Evolutionary conservation across 1,139 yeast genomes (phyloP), one percentile per base, ranked within the genome.

Genomic region (Geotrichum aggregatum): DNA sequence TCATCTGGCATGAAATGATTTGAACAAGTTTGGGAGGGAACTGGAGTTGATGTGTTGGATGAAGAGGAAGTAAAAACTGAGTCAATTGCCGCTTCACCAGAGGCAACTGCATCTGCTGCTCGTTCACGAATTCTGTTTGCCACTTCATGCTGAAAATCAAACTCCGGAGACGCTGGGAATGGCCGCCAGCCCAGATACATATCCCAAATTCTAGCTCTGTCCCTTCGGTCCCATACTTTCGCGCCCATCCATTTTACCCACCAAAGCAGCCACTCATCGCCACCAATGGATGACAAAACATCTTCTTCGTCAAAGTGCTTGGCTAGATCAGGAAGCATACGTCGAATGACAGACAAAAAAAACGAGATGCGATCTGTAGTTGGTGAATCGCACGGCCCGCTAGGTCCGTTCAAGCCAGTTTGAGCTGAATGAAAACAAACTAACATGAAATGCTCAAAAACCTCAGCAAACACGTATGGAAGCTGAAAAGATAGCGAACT

Each of bases 211-310:
- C 96, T 75, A 3, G 94, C 96, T 52, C 96, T 71, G 67, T 88
- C 96, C 57, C 77, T 76, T 57, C 84, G 77, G 50, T 91, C 84
- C 80, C 95, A 83, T 7, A 85, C 91, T 67, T 87, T 86, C 11
- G 94, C 79, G n/a, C 97, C 97, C 63, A 87, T 80, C 76, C 87
- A 89, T 64, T 89, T 87, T 58, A 89, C 73, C 97, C 97, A 91
- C 95, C 96, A 91, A 36, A 87, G 76, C 35, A 89, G 73, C 97
- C 97, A 91, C 63, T 86, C 94, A 61, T 87, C 94, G 61, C 87
- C 91, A 52, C 79, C 76, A 47, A 79, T 71, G 18, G 63, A 58
- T 44, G 82, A 77, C 50, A 86, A 69, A 38, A 85, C 80, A 57
- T 85, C 92, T 63, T 91, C 97, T 62, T 88, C 96, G 45, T 81